Evolutionary conservation across 2,329 filamentous ascomycete genomes (phyloP), one percentile per base, ranked within the genome.

Genomic region (Incumbomyces delicatus): DNA sequence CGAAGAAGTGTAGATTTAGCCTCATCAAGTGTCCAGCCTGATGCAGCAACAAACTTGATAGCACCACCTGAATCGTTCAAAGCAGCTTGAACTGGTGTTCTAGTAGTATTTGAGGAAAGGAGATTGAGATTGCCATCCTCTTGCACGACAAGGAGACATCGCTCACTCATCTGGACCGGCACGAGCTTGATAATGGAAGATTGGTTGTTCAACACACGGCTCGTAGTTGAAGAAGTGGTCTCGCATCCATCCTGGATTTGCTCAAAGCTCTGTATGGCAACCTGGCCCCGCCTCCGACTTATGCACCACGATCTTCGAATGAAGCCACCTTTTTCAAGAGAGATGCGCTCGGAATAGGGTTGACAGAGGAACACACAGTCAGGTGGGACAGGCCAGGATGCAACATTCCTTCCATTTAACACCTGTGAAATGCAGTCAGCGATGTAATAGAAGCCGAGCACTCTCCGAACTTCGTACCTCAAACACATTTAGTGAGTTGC

Each of bases 401-500:
- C 74, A 14, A 78, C 67, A 7, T 78, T 68, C 55, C 73, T 76
- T 7, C 78, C 76, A 43, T 74, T 77, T 69, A 79, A 75, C 17
- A 80, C 64, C 78, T 81, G 48, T 10, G 5, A 61, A 33, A 30
- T 35, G 33, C 33, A 35, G 16, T 35, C 33, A 35, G 33, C 22
- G 22, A 27, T 27, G 22, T 8, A 27, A 8, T 27, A 27, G 8
- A 4, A 27, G 22, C 22, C 22, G 4, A 8, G 5, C 8, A 5
- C 22, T 5, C 22, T 5, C 22, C 22, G 22, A 27, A 27, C 22
- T 27, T 7, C 42, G 40, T 66, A 81, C 78, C 63, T 78, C 77
- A 63, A 81, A 81, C 31, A 82, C 73, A 52, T 75, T 79, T 41
- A 82, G 64, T 27, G 74, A 73, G 58, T 81, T 76, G 33, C 77